These are phyloP conservation scores for Acorus calamus DNA, from an alignment of 106 monocot species.

Conservation along the genomic window DNA sequence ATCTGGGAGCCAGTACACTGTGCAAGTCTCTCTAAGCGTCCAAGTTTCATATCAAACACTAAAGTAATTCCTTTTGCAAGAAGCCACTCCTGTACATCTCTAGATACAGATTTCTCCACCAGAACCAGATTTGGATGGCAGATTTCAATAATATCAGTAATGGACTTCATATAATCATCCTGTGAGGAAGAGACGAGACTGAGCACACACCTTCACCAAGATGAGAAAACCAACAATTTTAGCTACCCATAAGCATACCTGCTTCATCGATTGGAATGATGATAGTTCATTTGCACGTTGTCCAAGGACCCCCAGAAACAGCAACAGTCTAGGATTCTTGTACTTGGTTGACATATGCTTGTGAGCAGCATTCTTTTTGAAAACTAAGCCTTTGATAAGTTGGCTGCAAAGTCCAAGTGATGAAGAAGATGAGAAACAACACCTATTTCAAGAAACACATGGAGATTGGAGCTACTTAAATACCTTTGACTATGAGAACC, in stretches of 20 bases:
- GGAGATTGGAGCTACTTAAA: neutral
- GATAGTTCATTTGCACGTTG: constrained; percentile 57
- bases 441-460: too few species aligned
- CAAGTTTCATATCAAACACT: constrained; percentile 78
- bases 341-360: constrained; percentile 91
- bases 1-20: constrained; percentile 77
- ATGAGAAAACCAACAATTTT: constrained; percentile 1
- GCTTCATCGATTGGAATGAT: constrained; percentile 75
- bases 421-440: neutral
- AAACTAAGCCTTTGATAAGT: constrained; percentile 88
- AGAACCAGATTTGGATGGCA: constrained; percentile 81
- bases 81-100: constrained; percentile 72
- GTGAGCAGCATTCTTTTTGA: constrained; percentile 90
- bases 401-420: constrained; percentile 47
- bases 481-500: constrained; percentile 71
- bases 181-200: constrained; percentile 10
- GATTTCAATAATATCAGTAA: constrained; percentile 49
- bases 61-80: constrained; percentile 56
- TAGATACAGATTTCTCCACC: constrained; percentile 84
- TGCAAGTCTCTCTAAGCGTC: constrained; percentile 67
- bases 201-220: constrained; percentile 17
- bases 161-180: constrained; percentile 41
- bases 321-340: constrained; percentile 60
- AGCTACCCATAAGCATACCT: constrained; percentile 26
- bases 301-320: constrained; percentile 58